Conservation (phyloP, 2,329 filamentous ascomycete genomes). For the Phialophora expanda region DNA sequence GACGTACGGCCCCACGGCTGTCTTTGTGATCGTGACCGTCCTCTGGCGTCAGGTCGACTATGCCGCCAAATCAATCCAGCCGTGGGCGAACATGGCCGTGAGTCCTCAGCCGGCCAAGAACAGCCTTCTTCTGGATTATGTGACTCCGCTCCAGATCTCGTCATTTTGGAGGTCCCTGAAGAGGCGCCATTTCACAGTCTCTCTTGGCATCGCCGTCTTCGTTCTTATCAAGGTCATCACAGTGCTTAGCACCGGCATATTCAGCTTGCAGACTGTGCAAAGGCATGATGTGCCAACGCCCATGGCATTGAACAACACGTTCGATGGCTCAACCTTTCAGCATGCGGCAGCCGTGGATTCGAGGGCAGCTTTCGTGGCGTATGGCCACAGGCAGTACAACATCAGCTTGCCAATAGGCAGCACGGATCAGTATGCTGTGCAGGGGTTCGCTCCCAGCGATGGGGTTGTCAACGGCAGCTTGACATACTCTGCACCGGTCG, state of each 20-base stretch:
- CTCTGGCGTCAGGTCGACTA: slow-evolving; percentile 36
- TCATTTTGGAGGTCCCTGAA: slow-evolving; percentile 31
- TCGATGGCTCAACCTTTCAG: slow-evolving; percentile 27
- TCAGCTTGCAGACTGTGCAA: slow-evolving; percentile 26
- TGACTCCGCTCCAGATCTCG: slow-evolving; percentile 31
- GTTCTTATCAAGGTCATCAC: slow-evolving; percentile 33
- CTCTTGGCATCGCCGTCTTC: slow-evolving; percentile 28
- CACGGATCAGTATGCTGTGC: slow-evolving; percentile 22
- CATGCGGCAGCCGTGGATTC: slow-evolving; percentile 27
- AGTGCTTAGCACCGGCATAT: slow-evolving; percentile 31
- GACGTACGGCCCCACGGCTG: slow-evolving; percentile 33
- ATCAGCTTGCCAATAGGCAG: slow-evolving; percentile 30
- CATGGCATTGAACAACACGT: slow-evolving; percentile 30
- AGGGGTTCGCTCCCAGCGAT: slow-evolving; percentile 23
- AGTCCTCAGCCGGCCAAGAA: slow-evolving; percentile 30
- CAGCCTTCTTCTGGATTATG: slow-evolving; percentile 35
- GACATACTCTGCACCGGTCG: slow-evolving; percentile 29
- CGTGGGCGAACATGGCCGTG: slow-evolving; percentile 35
- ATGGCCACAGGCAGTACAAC: slow-evolving; percentile 28
- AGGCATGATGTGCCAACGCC: slow-evolving; percentile 15
- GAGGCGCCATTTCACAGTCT: slow-evolving; percentile 27
- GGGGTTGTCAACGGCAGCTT: slow-evolving; percentile 29
- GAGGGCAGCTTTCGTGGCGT: slow-evolving; percentile 28
- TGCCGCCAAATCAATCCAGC: slow-evolving; percentile 35
- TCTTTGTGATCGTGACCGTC: slow-evolving; percentile 33